Conservation (phyloP, 495 filamentous ascomycete species). For the Chaetomium cochliodes region DNA sequence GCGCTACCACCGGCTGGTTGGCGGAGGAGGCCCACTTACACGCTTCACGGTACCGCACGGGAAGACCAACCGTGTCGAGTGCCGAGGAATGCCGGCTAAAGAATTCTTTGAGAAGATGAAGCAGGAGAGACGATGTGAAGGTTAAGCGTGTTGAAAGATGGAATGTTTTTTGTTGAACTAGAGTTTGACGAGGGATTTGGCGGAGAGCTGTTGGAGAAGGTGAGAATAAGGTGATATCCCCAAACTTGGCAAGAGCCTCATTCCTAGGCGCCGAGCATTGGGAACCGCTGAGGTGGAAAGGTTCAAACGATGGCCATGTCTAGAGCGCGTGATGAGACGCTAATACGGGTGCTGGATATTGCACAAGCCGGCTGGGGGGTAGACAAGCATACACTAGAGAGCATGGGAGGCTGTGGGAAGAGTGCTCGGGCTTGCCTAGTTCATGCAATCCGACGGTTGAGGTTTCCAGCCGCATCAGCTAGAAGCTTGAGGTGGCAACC, state of each 20-base stretch:
- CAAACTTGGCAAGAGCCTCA: slow-evolving; percentile 18
- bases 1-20: not conserved
- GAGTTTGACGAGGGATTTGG: not conserved
- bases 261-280: not conserved
- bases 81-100: not conserved
- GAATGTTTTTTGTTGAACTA: not conserved
- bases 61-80: not conserved
- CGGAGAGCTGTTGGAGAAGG: not conserved
- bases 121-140: not conserved
- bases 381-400: not conserved
- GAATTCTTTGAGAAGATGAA: not conserved
- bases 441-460: not conserved
- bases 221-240: not conserved
- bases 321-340: not conserved
- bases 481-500: not conserved
- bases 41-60: slow-evolving; percentile 6
- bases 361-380: not conserved
- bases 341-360: not conserved
- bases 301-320: not conserved
- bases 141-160: not conserved
- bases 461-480: not conserved
- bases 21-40: slow-evolving; percentile 2
- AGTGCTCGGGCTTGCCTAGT: not conserved
- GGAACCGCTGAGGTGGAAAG: not conserved
- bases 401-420: not conserved